These are phyloP conservation scores for Haplographium delicatum DNA, from an alignment of 495 filamentous ascomycete genomes.

Conservation along the genomic window DNA sequence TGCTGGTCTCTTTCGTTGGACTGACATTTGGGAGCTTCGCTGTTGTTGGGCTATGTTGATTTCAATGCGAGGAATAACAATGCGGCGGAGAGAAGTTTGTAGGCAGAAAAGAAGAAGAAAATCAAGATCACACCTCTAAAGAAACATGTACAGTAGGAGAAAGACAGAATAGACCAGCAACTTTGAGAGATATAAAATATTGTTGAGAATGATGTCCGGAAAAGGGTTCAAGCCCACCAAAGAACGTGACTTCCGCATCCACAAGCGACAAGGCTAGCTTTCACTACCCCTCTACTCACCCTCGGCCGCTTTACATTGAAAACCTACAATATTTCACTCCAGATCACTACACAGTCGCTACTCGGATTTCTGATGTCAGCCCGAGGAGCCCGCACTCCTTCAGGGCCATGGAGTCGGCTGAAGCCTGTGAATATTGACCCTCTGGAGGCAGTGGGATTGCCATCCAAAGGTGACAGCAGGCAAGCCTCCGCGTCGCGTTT, in stretches of 20 bases:
- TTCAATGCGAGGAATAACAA: not conserved
- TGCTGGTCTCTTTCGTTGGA: constrained; percentile 13
- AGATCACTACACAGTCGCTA: too few species aligned
- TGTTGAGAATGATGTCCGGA: too few species aligned
- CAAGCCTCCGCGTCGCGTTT: constrained; percentile 19
- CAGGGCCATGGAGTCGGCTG: constrained; percentile 61
- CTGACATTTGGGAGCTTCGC: constrained; percentile 10
- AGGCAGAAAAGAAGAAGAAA: not conserved
- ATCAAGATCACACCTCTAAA: too few species aligned
- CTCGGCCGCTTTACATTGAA: too few species aligned
- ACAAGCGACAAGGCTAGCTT: too few species aligned
- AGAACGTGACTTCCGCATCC: too few species aligned
- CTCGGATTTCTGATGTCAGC: constrained; percentile 23
- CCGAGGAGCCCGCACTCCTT: constrained; percentile 39
- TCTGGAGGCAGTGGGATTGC: constrained; percentile 71
- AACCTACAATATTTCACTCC: too few species aligned
- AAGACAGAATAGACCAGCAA: not conserved
- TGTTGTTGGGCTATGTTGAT: not conserved
- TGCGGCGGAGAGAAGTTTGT: not conserved
- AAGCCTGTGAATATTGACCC: constrained; percentile 66
- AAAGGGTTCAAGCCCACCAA: too few species aligned
- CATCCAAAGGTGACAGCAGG: constrained; percentile 83
- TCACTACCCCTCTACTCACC: too few species aligned
- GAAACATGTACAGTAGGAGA: not conserved
- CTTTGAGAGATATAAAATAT: too few species aligned